Conservation (phyloP, 2,329 filamentous ascomycete genomes). For the Lachnellula hyalina region DNA sequence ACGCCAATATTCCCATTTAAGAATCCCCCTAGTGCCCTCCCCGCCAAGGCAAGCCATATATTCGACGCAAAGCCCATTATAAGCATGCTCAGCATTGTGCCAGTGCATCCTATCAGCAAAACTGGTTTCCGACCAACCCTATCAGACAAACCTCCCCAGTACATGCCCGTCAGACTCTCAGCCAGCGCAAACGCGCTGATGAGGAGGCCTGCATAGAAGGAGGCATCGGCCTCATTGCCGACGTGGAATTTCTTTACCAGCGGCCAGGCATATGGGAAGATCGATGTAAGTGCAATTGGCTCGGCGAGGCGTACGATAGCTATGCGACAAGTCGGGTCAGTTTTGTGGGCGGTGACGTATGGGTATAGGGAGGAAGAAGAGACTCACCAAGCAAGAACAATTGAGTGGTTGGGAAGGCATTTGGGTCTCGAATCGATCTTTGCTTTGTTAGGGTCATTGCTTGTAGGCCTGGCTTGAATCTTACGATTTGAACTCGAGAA, state of each 20-base stretch:
- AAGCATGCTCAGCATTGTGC: slow-evolving; percentile 77
- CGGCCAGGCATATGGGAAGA: slow-evolving; percentile 87
- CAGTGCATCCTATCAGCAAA: slow-evolving; percentile 72
- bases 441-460: slow-evolving; percentile 27
- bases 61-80: slow-evolving; percentile 78
- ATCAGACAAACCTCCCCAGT: slow-evolving; percentile 82
- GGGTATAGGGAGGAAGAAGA: background rate
- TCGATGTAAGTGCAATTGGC: slow-evolving; percentile 86
- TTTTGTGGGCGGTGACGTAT: background rate
- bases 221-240: slow-evolving; percentile 68
- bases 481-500: slow-evolving; percentile 19
- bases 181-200: slow-evolving; percentile 81
- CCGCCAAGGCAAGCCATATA: slow-evolving; percentile 76
- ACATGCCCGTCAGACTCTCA: slow-evolving; percentile 79
- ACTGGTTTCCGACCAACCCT: slow-evolving; percentile 80
- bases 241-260: slow-evolving; percentile 73
- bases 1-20: slow-evolving; percentile 90
- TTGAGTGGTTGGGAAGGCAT: slow-evolving; percentile 76
- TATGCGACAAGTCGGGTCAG: slow-evolving; percentile 34
- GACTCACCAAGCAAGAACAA: slow-evolving; percentile 76
- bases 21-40: slow-evolving; percentile 71
- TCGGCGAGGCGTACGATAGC: slow-evolving; percentile 90
- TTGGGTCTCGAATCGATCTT: slow-evolving; percentile 48
- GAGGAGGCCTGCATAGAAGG: slow-evolving; percentile 81
- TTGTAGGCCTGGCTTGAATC: slow-evolving; percentile 14